Conservation (phyloP, 768 basidiomycete species). For the Mycena haematopus region DNA sequence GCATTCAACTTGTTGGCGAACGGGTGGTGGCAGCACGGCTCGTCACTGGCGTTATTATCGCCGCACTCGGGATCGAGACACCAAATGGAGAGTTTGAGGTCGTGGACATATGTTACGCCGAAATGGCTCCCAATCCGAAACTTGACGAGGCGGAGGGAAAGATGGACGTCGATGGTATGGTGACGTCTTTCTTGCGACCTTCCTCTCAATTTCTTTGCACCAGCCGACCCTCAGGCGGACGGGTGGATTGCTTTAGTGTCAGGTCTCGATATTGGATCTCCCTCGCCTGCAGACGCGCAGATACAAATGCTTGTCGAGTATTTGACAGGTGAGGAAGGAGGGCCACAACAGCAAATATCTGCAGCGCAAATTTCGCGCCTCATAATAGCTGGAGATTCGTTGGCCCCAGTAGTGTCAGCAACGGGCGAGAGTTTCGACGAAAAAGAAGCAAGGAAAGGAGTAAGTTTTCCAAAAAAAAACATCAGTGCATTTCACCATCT, state of each 20-base stretch:
- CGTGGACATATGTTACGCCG: conserved; percentile 85
- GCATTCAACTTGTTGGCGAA: conserved; percentile 86
- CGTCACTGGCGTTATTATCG: conserved; percentile 92
- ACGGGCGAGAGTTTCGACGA: conserved; percentile 40
- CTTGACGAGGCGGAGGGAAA: conserved; percentile 38
- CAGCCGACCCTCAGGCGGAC: conserved; percentile 42
- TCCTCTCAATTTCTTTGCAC: conserved; percentile 15
- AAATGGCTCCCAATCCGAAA: conserved; percentile 70
- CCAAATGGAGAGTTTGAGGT: conserved; percentile 92
- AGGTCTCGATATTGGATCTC: conserved; percentile 80
- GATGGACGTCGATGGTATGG: conserved; percentile 79
- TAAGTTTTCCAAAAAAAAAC: conserved; percentile 44
- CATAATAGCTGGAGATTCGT: conserved; percentile 89
- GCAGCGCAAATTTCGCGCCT: conserved; percentile 82
- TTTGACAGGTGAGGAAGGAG: conserved; percentile 84
- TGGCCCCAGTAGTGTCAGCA: conserved; percentile 55
- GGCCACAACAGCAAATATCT: conserved; percentile 63
- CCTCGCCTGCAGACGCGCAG: conserved; percentile 68
- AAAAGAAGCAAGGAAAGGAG: conserved; percentile 60
- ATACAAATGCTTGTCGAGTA: conserved; percentile 91
- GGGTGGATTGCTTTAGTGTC: conserved; percentile 89
- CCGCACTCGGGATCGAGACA: conserved; percentile 90
- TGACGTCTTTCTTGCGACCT: conserved; percentile 1
- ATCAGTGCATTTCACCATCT: conserved; percentile 15
- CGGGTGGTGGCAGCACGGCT: conserved; percentile 63